phyloP scores from a whole-genome alignment of 2,329 filamentous ascomycete species.

The Fusarium foetens region DNA sequence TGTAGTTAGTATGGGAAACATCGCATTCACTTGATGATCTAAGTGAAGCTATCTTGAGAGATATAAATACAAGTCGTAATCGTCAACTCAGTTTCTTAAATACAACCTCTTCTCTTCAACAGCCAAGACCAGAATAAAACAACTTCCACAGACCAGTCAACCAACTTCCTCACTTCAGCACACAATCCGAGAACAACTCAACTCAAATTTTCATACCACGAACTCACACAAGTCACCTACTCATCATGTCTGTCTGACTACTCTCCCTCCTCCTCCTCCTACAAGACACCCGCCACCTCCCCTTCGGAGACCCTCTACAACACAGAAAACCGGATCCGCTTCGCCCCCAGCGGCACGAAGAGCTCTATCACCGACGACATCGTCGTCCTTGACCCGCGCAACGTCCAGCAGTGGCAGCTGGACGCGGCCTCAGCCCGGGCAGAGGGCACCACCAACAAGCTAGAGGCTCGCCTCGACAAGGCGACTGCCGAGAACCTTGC shows the following conservation, averaged over 20 bases:
- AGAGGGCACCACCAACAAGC: neutral
- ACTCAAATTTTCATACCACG: neutral
- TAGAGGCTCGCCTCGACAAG: neutral
- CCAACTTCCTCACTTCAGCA: neutral
- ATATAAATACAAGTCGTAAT: neutral
- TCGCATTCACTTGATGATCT: neutral
- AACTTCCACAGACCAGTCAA: neutral
- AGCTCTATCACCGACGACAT: neutral
- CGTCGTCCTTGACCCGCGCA: neutral
- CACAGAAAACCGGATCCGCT: neutral
- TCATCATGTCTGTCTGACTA: neutral
- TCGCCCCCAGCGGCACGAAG: neutral
- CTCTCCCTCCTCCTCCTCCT: neutral
- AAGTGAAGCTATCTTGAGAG: rapidly evolving
- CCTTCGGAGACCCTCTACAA: too few species aligned
- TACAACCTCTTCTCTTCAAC: neutral
- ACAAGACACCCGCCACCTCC: neutral
- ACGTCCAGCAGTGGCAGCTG: slow-evolving; percentile 10
- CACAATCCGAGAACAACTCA: neutral
- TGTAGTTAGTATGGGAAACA: neutral
- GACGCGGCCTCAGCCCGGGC: neutral
- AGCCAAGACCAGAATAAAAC: neutral
- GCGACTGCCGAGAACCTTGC: neutral
- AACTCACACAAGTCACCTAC: neutral
- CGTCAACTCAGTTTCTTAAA: neutral